Evolutionary conservation across 2,329 filamentous ascomycete genomes (phyloP).

Genomic region (Chaetomium globosum): DNA sequence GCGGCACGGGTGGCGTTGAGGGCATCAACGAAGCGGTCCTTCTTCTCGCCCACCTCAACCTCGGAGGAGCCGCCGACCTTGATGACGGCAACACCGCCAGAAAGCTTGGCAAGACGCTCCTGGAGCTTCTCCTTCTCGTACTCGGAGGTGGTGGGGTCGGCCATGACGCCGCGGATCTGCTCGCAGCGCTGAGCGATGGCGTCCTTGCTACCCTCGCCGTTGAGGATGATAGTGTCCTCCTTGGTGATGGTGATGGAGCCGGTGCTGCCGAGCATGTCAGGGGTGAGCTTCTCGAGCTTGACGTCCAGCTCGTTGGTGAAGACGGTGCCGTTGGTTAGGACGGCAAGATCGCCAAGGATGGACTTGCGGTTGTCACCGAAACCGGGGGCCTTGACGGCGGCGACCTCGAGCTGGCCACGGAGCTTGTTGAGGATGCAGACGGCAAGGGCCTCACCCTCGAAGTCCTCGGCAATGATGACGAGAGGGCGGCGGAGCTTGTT

Average conservation of each 20-base stretch:
- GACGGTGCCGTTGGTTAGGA: constrained; percentile 95
- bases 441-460: constrained; percentile 95
- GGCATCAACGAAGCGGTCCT: constrained; percentile 98
- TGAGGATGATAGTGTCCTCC: constrained; percentile 98
- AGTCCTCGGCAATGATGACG: constrained; percentile 98
- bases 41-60: constrained; percentile 99
- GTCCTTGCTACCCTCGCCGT: constrained; percentile 96
- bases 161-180: constrained; percentile 97
- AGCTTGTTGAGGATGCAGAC: constrained; percentile 99
- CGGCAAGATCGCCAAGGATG: constrained; percentile 93
- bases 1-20: constrained; percentile 97
- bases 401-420: constrained; percentile 97
- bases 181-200: constrained; percentile 92
- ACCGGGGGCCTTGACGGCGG: constrained; percentile 96
- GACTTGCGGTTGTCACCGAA: constrained; percentile 99
- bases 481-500: constrained; percentile 93
- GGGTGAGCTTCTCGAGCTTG: constrained; percentile 97
- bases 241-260: constrained; percentile 99
- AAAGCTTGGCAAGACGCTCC: constrained; percentile 98
- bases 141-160: constrained; percentile 89
- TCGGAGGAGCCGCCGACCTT: constrained; percentile 97
- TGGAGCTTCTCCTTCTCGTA: constrained; percentile 99
- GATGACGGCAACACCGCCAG: constrained; percentile 98
- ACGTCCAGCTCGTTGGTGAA: constrained; percentile 98
- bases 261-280: constrained; percentile 94